Percentiles rank a stretch among this genome's conserved stretches.
phyloP scores from a whole-genome alignment of 345 rosid species.

The Camelina sativa region DNA sequence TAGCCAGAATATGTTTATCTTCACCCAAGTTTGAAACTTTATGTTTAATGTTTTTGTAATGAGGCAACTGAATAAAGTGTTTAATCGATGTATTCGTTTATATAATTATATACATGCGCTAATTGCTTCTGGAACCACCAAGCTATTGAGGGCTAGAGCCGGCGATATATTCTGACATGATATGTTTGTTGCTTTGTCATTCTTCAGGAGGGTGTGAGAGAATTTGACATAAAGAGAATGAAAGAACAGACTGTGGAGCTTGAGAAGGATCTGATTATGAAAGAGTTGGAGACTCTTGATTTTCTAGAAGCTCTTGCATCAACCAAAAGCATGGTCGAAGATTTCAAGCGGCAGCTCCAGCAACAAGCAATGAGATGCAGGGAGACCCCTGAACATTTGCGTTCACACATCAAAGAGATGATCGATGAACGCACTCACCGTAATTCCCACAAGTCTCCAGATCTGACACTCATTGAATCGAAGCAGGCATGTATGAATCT shows the following conservation, averaged over 20 bases:
- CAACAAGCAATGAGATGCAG: slow-evolving; percentile 64
- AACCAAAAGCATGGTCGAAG: slow-evolving; percentile 76
- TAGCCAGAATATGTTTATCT: slow-evolving; percentile 3
- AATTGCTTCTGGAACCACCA: neutral
- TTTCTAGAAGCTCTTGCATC: slow-evolving; percentile 88
- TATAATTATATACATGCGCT: neutral
- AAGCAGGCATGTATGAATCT: slow-evolving; percentile 79
- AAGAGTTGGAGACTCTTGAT: slow-evolving; percentile 89
- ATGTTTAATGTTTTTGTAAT: neutral
- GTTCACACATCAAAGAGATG: slow-evolving; percentile 59
- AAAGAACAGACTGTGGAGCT: slow-evolving; percentile 71
- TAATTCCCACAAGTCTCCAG: slow-evolving; percentile 57
- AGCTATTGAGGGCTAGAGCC: too few species aligned
- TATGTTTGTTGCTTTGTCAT: slow-evolving; percentile 7
- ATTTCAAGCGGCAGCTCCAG: slow-evolving; percentile 75
- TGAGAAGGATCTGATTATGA: slow-evolving; percentile 94
- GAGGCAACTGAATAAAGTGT: neutral
- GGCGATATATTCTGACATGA: too few species aligned
- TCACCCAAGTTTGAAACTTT: neutral
- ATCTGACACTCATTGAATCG: slow-evolving; percentile 71
- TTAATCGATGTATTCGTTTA: neutral
- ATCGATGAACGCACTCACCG: slow-evolving; percentile 45
- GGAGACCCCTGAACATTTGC: slow-evolving; percentile 41
- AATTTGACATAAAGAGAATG: slow-evolving; percentile 73
- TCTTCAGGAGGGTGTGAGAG: slow-evolving; percentile 54